These are phyloP conservation scores for Starmerella apicola DNA, from an alignment of 805 yeast genomes.

Conservation along the genomic window DNA sequence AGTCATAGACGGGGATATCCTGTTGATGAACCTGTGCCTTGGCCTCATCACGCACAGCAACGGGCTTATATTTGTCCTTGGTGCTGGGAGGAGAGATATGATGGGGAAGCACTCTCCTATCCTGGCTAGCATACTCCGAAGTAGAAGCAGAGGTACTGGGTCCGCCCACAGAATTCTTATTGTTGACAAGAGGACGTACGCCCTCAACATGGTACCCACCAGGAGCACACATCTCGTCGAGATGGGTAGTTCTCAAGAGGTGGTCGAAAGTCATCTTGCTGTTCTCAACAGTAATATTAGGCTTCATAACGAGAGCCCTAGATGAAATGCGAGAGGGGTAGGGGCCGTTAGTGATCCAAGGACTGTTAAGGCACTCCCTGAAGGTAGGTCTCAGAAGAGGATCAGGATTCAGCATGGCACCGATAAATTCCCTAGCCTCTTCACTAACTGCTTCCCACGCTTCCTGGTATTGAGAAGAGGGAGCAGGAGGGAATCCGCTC, in stretches of 20 bases:
- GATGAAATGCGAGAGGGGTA: conserved; percentile 66
- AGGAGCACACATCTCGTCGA: conserved; percentile 20
- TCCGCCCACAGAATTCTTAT: too few relatives aligned
- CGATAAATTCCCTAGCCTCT: conserved; percentile 61
- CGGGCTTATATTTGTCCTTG: conserved; percentile 59
- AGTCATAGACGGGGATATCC: conserved; percentile 18
- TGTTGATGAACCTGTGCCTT: conserved; percentile 11
- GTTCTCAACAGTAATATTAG: conserved; percentile 43
- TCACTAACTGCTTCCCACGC: conserved; percentile 10
- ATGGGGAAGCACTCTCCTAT: conserved; percentile 56
- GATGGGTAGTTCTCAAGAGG: conserved; percentile 54
- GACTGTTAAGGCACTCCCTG: conserved; percentile 64
- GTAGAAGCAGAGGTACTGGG: background rate
- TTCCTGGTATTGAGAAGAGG: conserved; percentile 35
- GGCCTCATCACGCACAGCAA: conserved; percentile 19
- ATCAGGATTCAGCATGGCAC: conserved; percentile 54
- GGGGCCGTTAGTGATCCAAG: conserved; percentile 68
- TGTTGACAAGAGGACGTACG: background rate
- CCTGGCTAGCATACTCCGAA: conserved; percentile 8
- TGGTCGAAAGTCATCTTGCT: conserved; percentile 55
- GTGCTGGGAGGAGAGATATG: conserved; percentile 90
- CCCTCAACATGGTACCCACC: background rate
- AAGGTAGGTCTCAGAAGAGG: conserved; percentile 75
- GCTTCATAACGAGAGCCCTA: conserved; percentile 50
- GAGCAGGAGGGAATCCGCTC: conserved; percentile 57